Base-by-base conservation (phyloP, 164 flowering plant genomes). In the Tetrastigma voinierianum region DNA sequence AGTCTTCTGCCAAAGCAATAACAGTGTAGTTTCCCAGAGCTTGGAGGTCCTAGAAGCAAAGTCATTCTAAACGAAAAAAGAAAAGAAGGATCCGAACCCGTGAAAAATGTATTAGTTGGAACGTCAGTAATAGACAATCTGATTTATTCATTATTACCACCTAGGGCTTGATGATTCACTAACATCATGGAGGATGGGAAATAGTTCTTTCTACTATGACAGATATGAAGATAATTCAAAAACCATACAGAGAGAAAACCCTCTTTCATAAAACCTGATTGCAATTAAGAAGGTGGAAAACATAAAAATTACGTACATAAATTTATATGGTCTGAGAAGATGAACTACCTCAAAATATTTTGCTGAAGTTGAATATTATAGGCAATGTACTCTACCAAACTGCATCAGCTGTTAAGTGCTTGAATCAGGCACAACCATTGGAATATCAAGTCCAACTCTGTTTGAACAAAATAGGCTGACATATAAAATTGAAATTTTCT, bases 11-110 rank as follows among this genome's bases (percentile, higher is more conserved):
- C 68, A 87, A 70, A 47, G 86, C 84, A 78, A 57, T 18, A 85
- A 79, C 56, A 87, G 72, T 1, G 91, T 83, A 32, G 89, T 87
- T 70, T 87, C 16, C 91, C 91, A 10, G 91, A 87, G 47, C 84
- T 69, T 67, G 91, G 91, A 2, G 91, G 91, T 14, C 91, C 91
- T 68, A 87, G 70, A 43, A 87, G 87, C 67, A 87, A 65, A 14
- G 89, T 78, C 86, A 87, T 70, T 76, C 90, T 86, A n/a, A n/a
- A n/a, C n/a, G n/a, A n/a, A n/a, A n/a, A n/a, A n/a, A 76, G 72
- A 77, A 63, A 66, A 68, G 21, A 17, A 2, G 11, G 15, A 72
- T 24, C n/a, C 19, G 24, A 15, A 10, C 13, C 24, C 54, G 20
- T 64, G 52, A 32, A 64, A 16, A 16, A n/a, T 4, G 2, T 10